Evolutionary conservation across 2,329 filamentous ascomycete genomes (phyloP).

Genomic region (Colletotrichum paranaense): DNA sequence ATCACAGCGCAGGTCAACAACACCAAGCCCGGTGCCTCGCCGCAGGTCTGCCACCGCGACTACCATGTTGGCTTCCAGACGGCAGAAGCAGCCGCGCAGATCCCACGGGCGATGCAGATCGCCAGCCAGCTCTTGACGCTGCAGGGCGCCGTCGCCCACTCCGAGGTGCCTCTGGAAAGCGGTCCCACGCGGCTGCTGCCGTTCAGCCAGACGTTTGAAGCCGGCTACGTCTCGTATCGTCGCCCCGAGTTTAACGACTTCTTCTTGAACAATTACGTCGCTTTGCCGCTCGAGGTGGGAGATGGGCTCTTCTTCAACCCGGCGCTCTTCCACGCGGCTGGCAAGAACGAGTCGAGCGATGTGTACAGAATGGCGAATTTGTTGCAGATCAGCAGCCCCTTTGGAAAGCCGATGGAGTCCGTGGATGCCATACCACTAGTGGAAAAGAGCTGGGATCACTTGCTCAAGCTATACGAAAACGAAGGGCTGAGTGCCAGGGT

Average conservation of each 20-base stretch:
- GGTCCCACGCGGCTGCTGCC: slow-evolving; percentile 72
- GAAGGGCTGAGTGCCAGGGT: slow-evolving; percentile 54
- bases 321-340: slow-evolving; percentile 71
- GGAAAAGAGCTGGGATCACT: slow-evolving; percentile 54
- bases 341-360: slow-evolving; percentile 60
- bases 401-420: slow-evolving; percentile 73
- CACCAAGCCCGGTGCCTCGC: slow-evolving; percentile 66
- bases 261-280: slow-evolving; percentile 64
- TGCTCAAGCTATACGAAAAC: slow-evolving; percentile 45
- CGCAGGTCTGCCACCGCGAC: slow-evolving; percentile 70
- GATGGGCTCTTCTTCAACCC: slow-evolving; percentile 75
- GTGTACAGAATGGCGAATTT: slow-evolving; percentile 70
- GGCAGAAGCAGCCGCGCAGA: slow-evolving; percentile 54
- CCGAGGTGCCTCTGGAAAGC: slow-evolving; percentile 66
- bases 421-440: slow-evolving; percentile 64
- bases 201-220: slow-evolving; percentile 67
- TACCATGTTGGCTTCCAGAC: slow-evolving; percentile 75
- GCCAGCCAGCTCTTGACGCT: slow-evolving; percentile 69
- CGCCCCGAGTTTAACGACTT: slow-evolving; percentile 62
- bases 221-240: slow-evolving; percentile 70
- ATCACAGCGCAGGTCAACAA: slow-evolving; percentile 73
- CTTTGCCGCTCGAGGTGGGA: slow-evolving; percentile 62
- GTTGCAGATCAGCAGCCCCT: slow-evolving; percentile 70
- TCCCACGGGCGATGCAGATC: slow-evolving; percentile 64
- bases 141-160: slow-evolving; percentile 72